Evolutionary conservation across 2,329 filamentous ascomycete genomes (phyloP).

Genomic region (Verticillium zaregamsianum): DNA sequence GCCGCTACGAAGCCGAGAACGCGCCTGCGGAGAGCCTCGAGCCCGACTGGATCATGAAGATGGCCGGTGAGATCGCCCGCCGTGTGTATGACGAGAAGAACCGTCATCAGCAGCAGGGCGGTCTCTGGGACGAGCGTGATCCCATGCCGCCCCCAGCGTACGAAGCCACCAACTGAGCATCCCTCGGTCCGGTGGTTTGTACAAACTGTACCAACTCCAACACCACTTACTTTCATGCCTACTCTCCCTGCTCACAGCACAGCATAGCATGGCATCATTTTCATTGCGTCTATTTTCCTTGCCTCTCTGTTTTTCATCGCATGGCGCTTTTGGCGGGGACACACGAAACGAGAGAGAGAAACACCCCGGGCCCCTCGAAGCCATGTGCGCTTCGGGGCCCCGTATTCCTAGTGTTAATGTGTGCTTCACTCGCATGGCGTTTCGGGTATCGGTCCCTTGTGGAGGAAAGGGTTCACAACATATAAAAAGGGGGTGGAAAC

Average conservation of each 20-base stretch:
- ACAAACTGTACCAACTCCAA: conserved; percentile 10
- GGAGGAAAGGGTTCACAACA: conserved; percentile 9
- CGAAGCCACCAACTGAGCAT: conserved; percentile 41
- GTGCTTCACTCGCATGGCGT: conserved; percentile 12
- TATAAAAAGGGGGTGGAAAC: conserved; percentile 6
- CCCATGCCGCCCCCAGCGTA: conserved; percentile 60
- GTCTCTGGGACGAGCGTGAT: conserved; percentile 51
- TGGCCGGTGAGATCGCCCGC: conserved; percentile 85
- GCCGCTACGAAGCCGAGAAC: conserved; percentile 21
- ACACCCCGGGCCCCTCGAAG: background rate
- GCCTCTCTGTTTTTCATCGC: conserved; percentile 7
- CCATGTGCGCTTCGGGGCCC: background rate
- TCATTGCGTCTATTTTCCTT: conserved; percentile 7
- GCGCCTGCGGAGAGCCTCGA: conserved; percentile 45
- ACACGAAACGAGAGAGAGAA: background rate
- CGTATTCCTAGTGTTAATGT: conserved; percentile 11
- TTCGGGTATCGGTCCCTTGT: conserved; percentile 1
- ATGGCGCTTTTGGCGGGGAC: conserved; percentile 8
- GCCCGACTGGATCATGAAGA: conserved; percentile 86
- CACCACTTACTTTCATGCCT: background rate
- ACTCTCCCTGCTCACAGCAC: background rate
- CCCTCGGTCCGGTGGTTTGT: conserved; percentile 6
- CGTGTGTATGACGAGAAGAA: conserved; percentile 85
- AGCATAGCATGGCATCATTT: conserved; percentile 4
- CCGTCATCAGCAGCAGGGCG: conserved; percentile 31